Conservation (phyloP, 2,329 filamentous ascomycete genomes). For the Paecilomyces variotii region DNA sequence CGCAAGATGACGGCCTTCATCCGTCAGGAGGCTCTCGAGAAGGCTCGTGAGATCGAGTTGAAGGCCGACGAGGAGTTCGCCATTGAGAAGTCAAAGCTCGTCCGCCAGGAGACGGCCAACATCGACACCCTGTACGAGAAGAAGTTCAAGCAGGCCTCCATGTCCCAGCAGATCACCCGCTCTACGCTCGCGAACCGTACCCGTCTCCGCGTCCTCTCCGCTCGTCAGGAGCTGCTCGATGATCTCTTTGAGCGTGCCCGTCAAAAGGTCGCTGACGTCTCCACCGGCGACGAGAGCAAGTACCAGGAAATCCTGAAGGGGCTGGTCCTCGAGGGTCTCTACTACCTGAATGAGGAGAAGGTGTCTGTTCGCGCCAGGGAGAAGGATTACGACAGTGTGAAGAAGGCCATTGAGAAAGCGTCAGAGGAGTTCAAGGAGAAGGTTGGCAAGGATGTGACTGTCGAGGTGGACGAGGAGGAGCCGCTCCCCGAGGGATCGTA, state of each 20-base stretch:
- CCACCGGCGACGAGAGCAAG: conserved; percentile 48
- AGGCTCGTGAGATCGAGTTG: conserved; percentile 93
- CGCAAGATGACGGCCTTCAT: conserved; percentile 99
- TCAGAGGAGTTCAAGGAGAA: conserved; percentile 77
- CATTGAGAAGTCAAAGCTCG: conserved; percentile 98
- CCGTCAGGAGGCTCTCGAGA: conserved; percentile 95
- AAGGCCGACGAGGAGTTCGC: conserved; percentile 99
- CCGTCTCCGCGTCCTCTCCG: conserved; percentile 75
- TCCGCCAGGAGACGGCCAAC: conserved; percentile 84
- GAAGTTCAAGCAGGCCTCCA: conserved; percentile 97
- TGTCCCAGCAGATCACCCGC: conserved; percentile 97
- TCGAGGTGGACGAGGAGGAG: conserved; percentile 69
- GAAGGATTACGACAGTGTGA: conserved; percentile 66
- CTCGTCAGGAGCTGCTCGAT: conserved; percentile 86
- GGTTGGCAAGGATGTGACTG: conserved; percentile 59
- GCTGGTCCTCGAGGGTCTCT: conserved; percentile 81
- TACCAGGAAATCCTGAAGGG: conserved; percentile 72
- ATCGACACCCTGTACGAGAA: conserved; percentile 94
- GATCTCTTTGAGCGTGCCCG: conserved; percentile 75
- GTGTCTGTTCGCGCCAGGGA: conserved; percentile 68
- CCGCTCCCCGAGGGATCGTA: conserved; percentile 75
- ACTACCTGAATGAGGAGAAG: conserved; percentile 75
- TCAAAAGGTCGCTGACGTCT: conserved; percentile 59
- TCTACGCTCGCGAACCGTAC: conserved; percentile 96
- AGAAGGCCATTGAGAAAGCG: conserved; percentile 70